Base-by-base conservation (phyloP, 495 filamentous ascomycete genomes). In the Lasiosphaeria hispida region DNA sequence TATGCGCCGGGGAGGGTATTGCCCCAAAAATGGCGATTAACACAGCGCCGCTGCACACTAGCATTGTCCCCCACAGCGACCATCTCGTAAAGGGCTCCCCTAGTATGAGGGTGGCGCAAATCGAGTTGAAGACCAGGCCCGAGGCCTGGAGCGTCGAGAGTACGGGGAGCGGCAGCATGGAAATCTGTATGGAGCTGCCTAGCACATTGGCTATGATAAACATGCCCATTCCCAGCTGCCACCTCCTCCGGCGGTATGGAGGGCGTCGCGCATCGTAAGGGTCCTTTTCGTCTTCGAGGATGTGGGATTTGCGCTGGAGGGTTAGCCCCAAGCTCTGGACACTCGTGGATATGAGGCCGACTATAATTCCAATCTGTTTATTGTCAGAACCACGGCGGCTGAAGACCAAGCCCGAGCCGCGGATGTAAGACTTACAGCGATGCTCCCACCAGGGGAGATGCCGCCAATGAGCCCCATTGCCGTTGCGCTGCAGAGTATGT, bases 181-280 rank as follows among this genome's bases (percentile, higher is more conserved):
- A 97, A 68, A 99, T 97, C 69, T 99, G 94, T 58, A 99, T 94
- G 4, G 90, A 91, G 71, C 92, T 96, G 18, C 94, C 94, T 51
- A 97, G 79, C 53, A 99, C 81, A 64, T 99, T 99, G 60, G 93
- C 86, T 50, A 96, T 75, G 59, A 99, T 83, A 77, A 97, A 99
- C 85, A 99, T 96, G 62, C 86, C 81, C 90, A 99, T 97, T 51
- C 94, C 94, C 56, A 97, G 74, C 87, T 99, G 94, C 94, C 94
- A 99, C 81, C 91, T 82, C 69, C 95, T 83, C 68, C 94, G 84
- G 66, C 87, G 85, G 72, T 96, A 92, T 4, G 95, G 91, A 34
- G 94, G 94, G 63, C 94, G 79, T 61, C 90, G 85, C 41, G 83
- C 69, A 73, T 92, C 84, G 69, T 90, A 85, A 2, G 88, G 85